Base-by-base conservation (phyloP, 2,329 filamentous ascomycete species). In the Cercospora zeina region DNA sequence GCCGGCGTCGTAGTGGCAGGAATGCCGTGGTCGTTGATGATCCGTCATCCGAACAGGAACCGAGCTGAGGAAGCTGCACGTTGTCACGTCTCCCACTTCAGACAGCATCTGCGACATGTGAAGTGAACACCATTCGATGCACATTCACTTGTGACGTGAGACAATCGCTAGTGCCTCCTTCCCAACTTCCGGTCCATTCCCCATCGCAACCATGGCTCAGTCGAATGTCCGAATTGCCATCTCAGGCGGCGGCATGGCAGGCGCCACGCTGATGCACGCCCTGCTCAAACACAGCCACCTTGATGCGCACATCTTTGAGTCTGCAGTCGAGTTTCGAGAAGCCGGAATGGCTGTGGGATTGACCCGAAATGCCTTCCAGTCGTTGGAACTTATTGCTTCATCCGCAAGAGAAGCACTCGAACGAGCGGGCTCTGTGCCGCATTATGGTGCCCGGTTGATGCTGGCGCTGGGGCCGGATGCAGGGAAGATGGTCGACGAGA, bases 271-370 rank as follows among this genome's bases (percentile, higher is more conserved):
- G n/a, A 36, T 66, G n/a, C 59, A 66, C 37, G 54, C 62, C 13
- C 59, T 64, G 13, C 31, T 62, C 6, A 50, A 59, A 34, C 37
- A 66, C 45, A 9, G 39, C 11, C 54, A 62, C 16, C 45, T 66
- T 8, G 64, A 66, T 54, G 54, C 34, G 5, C 62, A 66, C 39
- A 66, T 66, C 33, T 66, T 66, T 33, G 62, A 64, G 36, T 66
- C 64, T 10, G 64, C 64, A 9, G 4, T 58, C 13, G 49, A 45
- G 50, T 63, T 63, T 16, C 58, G 58, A 19, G 63, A 65, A 53
- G 63, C 63, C 13, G 63, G 63, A 37, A 58, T 63, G 42, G 63
- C 61, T 31, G 49, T 65, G 11, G 63, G 63, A 19, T 56, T 66
- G 19, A 60, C 64, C n/a, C 54, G 61, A n/a, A 61, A 66, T 51